Evolutionary conservation across 768 basidiomycete species (phyloP).

Genomic region (Hericium rajendrae): DNA sequence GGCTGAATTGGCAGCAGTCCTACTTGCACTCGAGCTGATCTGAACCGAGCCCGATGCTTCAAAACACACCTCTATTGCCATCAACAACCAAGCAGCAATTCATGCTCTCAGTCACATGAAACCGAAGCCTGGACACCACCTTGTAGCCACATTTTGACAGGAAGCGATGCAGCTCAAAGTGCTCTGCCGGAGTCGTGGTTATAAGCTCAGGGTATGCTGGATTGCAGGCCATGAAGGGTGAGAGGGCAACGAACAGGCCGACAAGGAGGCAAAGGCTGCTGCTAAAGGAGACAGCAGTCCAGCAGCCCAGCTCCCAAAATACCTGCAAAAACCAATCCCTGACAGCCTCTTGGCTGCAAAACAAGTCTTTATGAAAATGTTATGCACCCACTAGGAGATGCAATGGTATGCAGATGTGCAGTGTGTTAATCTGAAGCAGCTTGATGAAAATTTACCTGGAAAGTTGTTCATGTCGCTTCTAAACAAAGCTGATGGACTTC

Average conservation of each 20-base stretch:
- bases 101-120: not conserved
- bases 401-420: not conserved
- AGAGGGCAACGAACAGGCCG: not conserved
- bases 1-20: slow-evolving; percentile 20
- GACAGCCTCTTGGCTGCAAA: not conserved
- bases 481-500: not conserved
- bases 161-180: not conserved
- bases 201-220: not conserved
- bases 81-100: slow-evolving; percentile 9
- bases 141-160: not conserved
- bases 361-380: not conserved
- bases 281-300: not conserved
- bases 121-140: slow-evolving; percentile 7
- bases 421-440: too few species aligned
- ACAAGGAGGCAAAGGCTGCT: not conserved
- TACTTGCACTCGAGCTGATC: slow-evolving; percentile 20
- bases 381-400: not conserved
- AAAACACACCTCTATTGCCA: not conserved
- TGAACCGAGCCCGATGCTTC: not conserved
- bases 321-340: not conserved
- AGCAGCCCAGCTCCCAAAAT: not conserved
- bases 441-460: not conserved
- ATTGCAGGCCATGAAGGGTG: not conserved
- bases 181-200: not conserved
- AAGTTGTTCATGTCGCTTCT: not conserved